A percentile compares a stretch with the other conserved stretches of the same genome.
Evolutionary conservation across 139 green algal genomes (phyloP).

Genomic region (Yamagishiella unicocca): DNA sequence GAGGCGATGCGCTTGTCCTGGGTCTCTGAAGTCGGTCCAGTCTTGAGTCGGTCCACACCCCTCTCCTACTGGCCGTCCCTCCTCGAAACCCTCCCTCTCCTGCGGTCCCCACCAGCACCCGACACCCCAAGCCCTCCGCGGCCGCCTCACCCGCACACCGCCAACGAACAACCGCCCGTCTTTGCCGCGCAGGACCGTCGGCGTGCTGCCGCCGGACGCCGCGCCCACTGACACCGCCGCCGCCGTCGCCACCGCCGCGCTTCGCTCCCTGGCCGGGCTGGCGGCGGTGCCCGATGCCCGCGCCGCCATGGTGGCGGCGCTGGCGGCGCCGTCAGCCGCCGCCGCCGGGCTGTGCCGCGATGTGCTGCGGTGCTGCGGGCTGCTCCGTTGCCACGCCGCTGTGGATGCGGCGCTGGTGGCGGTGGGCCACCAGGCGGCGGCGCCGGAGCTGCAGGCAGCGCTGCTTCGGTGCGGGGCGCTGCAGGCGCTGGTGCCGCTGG

Average conservation of each 20-base stretch:
- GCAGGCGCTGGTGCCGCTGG: conserved; percentile 79
- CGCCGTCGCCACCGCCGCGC: conserved; percentile 67
- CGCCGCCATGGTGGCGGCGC: conserved; percentile 12
- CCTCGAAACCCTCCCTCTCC: too few relatives aligned
- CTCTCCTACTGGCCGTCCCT: too few relatives aligned
- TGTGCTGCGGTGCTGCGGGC: conserved; percentile 61
- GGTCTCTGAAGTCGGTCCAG: too few relatives aligned
- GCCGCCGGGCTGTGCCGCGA: conserved; percentile 45
- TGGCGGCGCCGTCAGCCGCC: conserved; percentile 6
- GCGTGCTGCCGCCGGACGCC: conserved; percentile 72
- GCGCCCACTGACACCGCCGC: conserved; percentile 56
- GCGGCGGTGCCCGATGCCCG: conserved; percentile 66
- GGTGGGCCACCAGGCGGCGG: conserved; percentile 68
- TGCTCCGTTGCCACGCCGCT: conserved; percentile 71
- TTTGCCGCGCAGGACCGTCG: conserved; percentile 13
- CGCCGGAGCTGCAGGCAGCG: conserved; percentile 69
- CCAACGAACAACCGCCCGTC: not conserved
- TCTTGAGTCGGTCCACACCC: too few relatives aligned
- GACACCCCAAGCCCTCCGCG: too few relatives aligned
- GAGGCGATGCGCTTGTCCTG: too few relatives aligned
- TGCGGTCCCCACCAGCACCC: too few relatives aligned
- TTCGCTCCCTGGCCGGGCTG: conserved; percentile 82
- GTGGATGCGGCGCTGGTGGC: conserved; percentile 85
- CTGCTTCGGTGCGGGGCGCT: conserved; percentile 76
- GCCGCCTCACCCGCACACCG: not conserved